Evolutionary conservation across 805 yeast genomes (phyloP).

Genomic region (Tanozyma kutaoensis): DNA sequence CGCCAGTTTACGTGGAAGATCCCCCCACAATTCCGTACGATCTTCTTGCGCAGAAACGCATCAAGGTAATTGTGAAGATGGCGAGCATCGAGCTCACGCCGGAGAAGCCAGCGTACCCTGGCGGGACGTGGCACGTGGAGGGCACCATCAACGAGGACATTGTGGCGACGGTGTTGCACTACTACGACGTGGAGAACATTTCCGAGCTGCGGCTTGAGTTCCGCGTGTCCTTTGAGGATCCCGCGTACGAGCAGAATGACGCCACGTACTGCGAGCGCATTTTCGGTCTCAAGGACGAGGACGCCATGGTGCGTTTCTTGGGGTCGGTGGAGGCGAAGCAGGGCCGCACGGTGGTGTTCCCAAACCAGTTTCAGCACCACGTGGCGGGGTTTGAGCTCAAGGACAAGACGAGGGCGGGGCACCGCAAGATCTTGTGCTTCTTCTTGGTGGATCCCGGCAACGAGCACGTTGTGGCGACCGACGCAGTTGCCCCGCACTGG

Average conservation of each 20-base stretch:
- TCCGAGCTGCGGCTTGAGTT: conserved; percentile 18
- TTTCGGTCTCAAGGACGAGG: conserved; percentile 18
- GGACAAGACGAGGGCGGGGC: conserved; percentile 22
- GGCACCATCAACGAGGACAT: conserved; percentile 28
- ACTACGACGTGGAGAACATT: conserved; percentile 27
- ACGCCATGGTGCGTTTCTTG: conserved; percentile 8
- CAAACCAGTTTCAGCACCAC: conserved; percentile 25
- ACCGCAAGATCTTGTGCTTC: conserved; percentile 25
- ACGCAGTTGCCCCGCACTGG: conserved; percentile 25
- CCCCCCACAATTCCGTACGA: conserved; percentile 1
- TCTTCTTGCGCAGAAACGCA: conserved; percentile 5
- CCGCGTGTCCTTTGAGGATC: conserved; percentile 15
- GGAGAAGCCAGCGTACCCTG: conserved; percentile 21
- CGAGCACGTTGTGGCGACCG: conserved; percentile 12
- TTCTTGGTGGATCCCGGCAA: conserved; percentile 25
- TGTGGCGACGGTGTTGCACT: conserved; percentile 26
- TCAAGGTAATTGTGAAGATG: conserved; percentile 25
- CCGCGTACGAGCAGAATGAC: conserved; percentile 22
- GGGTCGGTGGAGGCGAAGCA: conserved; percentile 14
- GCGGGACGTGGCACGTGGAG: conserved; percentile 32
- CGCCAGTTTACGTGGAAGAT: conserved; percentile 1
- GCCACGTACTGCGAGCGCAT: conserved; percentile 8
- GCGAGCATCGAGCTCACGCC: conserved; percentile 29
- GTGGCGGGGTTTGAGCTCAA: conserved; percentile 23
- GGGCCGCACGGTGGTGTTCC: conserved; percentile 20